Conservation (phyloP, 2,329 filamentous ascomycete species). For the Pseudovirgaria hyperparasitica region DNA sequence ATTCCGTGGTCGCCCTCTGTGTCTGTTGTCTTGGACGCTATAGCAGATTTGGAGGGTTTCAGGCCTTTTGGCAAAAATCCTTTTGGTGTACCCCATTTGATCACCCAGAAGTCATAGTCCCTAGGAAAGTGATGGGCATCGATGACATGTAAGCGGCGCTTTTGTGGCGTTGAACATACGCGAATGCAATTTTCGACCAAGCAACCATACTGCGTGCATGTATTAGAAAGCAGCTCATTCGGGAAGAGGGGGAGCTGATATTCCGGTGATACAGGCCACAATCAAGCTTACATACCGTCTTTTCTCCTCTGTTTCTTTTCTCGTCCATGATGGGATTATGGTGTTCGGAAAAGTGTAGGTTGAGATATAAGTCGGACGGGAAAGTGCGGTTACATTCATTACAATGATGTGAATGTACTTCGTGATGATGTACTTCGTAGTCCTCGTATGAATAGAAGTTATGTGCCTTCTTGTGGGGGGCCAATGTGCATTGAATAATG, state of each 20-base stretch:
- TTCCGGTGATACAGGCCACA: background rate
- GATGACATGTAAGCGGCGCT: slow-evolving; percentile 76
- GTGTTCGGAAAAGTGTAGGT: slow-evolving; percentile 78
- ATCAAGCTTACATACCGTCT: slow-evolving; percentile 49
- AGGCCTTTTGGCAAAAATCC: background rate
- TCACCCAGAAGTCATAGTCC: slow-evolving; percentile 25
- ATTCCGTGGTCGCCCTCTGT: too few relatives aligned
- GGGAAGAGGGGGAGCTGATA: background rate
- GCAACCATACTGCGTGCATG: slow-evolving; percentile 79
- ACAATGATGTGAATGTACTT: slow-evolving; percentile 74
- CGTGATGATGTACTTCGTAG: slow-evolving; percentile 77
- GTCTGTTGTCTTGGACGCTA: too few relatives aligned
- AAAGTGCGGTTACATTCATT: slow-evolving; percentile 77
- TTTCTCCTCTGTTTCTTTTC: slow-evolving; percentile 66
- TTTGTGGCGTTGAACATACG: slow-evolving; percentile 70
- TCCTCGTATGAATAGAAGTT: slow-evolving; percentile 63
- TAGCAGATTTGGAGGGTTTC: slow-evolving; percentile 38
- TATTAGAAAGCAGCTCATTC: background rate
- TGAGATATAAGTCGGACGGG: slow-evolving; percentile 67
- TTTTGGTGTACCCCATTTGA: background rate
- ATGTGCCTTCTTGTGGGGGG: slow-evolving; percentile 61
- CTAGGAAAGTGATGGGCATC: slow-evolving; percentile 89
- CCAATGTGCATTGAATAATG: slow-evolving; percentile 68
- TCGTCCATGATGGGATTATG: slow-evolving; percentile 72
- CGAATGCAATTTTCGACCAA: slow-evolving; percentile 82